Conservation (phyloP, 352 stramenopile species). For the Globisporangium okanoganense region DNA sequence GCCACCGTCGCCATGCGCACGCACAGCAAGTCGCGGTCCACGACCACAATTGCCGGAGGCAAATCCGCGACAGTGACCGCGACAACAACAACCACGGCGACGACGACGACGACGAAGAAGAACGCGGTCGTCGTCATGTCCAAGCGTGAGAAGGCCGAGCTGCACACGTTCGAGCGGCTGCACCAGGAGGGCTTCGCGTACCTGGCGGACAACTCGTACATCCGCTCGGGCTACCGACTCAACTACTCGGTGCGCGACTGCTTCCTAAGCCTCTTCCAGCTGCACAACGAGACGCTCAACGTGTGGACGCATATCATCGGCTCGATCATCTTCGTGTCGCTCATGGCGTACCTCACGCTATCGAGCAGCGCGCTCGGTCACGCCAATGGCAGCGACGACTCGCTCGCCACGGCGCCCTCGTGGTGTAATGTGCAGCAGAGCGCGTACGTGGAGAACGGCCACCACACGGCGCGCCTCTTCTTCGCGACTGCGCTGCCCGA, state of each 20-base stretch:
- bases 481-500: conserved; percentile 34
- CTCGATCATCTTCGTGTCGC: conserved; percentile 78
- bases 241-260: conserved; percentile 81
- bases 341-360: conserved; percentile 74
- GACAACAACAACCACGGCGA: conserved; percentile 5
- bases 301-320: conserved; percentile 87
- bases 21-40: conserved; percentile 13
- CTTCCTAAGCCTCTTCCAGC: conserved; percentile 76
- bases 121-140: conserved; percentile 7
- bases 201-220: conserved; percentile 85
- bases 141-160: conserved; percentile 18
- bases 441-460: conserved; percentile 39
- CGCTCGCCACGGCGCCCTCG: conserved; percentile 16
- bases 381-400: conserved; percentile 1
- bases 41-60: not conserved
- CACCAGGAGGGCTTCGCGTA: conserved; percentile 80
- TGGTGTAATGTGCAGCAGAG: conserved; percentile 29
- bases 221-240: conserved; percentile 78
- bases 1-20: conserved; percentile 15
- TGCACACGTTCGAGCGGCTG: conserved; percentile 74
- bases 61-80: not conserved
- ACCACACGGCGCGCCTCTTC: conserved; percentile 50
- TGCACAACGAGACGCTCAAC: conserved; percentile 89
- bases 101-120: conserved; percentile 11
- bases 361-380: conserved; percentile 38